Conservation (phyloP, 768 basidiomycete genomes). For the Ramaria rubella region DNA sequence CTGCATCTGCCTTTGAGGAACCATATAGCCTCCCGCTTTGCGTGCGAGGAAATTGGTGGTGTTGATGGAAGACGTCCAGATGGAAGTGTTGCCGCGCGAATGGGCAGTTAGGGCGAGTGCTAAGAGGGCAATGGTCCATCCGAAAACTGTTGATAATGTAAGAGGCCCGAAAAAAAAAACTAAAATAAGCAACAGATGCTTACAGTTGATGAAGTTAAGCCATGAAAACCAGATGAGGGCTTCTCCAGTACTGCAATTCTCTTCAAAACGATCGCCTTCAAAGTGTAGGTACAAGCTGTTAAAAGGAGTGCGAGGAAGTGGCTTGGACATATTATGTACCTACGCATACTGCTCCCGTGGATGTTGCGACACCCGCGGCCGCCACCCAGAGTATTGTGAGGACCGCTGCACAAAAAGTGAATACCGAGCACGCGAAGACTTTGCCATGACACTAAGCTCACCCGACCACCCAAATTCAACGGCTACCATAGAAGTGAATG, state of each 20-base stretch:
- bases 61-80: constrained; percentile 31
- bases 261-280: too few relatives aligned
- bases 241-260: too few relatives aligned
- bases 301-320: too few relatives aligned
- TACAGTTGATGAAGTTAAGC: too few relatives aligned
- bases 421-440: background rate
- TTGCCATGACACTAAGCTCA: constrained; percentile 15
- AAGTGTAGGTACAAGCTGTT: too few relatives aligned
- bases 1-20: too few relatives aligned
- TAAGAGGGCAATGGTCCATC: too few relatives aligned
- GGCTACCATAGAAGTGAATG: constrained; percentile 33
- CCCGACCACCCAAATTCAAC: constrained; percentile 33
- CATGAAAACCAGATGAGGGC: background rate
- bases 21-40: too few relatives aligned
- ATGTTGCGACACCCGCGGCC: constrained; percentile 25
- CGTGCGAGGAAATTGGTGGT: background rate
- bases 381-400: constrained; percentile 38
- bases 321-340: background rate
- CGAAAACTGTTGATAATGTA: too few relatives aligned
- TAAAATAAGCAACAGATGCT: too few relatives aligned
- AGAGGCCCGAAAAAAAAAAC: too few relatives aligned
- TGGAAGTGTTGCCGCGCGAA: constrained; percentile 19
- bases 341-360: constrained; percentile 6
- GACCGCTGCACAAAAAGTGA: constrained; percentile 18
- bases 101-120: constrained; percentile 23